These are phyloP conservation scores for Oryza brachyantha DNA, from an alignment of 176 grass and related monocot genomes.

Conservation along the genomic window DNA sequence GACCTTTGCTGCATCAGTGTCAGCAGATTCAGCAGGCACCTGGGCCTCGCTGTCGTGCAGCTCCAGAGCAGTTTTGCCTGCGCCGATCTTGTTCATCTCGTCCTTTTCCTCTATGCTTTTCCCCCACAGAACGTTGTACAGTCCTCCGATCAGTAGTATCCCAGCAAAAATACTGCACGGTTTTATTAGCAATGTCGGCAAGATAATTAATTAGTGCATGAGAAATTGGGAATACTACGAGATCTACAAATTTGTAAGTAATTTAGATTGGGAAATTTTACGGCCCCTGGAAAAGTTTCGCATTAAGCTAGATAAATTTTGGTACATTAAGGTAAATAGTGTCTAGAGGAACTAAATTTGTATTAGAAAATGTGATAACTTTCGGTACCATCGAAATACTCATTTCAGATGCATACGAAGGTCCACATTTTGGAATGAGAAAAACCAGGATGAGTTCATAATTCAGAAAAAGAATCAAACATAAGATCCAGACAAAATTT, in stretches of 20 bases:
- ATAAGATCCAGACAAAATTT: neutral
- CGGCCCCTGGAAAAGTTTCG: too few species aligned
- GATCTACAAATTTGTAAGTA: neutral
- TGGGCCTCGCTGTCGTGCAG: conserved; percentile 7
- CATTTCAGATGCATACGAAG: neutral
- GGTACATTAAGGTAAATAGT: too few species aligned
- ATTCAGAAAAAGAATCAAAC: too few species aligned
- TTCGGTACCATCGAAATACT: too few species aligned
- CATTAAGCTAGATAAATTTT: too few species aligned
- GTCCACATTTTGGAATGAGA: too few species aligned
- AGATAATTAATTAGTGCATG: neutral
- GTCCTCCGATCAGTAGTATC: conserved; percentile 45
- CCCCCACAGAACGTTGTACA: conserved; percentile 70
- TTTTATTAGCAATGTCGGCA: neutral
- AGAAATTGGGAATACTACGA: neutral
- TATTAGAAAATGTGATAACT: too few species aligned
- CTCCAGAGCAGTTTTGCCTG: conserved; percentile 20
- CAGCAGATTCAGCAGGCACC: conserved; percentile 30
- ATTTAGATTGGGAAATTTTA: too few species aligned
- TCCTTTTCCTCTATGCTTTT: conserved; percentile 49
- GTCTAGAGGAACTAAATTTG: too few species aligned
- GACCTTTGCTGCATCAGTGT: conserved; percentile 30
- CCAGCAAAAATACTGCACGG: conserved; percentile 40
- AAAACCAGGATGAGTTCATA: too few species aligned
- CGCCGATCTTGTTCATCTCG: conserved; percentile 4